A percentile compares a stretch with the other conserved stretches of the same genome.
Evolutionary conservation across 148 eudicot genomes (phyloP).

Genomic region (Euryodendron excelsum): DNA sequence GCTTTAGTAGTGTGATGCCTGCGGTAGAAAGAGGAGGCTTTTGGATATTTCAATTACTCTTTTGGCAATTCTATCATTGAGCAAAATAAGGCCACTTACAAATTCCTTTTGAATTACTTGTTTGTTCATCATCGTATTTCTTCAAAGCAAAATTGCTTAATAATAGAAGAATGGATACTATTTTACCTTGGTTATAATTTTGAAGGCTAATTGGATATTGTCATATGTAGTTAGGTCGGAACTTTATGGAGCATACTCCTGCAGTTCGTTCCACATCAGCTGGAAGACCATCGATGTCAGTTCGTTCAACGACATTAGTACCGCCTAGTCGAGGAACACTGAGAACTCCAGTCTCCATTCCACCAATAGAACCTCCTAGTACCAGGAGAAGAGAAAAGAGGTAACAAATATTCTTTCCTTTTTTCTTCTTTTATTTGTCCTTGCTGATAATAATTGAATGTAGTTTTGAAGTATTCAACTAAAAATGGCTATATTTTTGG

Average conservation of each 20-base stretch:
- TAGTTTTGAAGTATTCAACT: not conserved
- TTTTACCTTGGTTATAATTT: not conserved
- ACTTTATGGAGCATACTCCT: constrained; percentile 67
- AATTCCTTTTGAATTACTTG: not conserved
- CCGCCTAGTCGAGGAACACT: constrained; percentile 52
- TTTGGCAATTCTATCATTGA: not conserved
- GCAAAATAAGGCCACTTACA: not conserved
- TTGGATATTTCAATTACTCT: not conserved
- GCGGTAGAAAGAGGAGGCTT: not conserved
- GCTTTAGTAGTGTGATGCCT: not conserved
- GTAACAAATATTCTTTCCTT: constrained; percentile 28
- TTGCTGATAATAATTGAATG: not conserved
- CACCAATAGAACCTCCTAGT: constrained; percentile 68
- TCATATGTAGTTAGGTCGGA: constrained; percentile 81
- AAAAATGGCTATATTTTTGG: not conserved
- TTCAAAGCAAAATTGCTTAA: not conserved
- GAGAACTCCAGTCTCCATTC: constrained; percentile 55
- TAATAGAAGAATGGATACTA: not conserved
- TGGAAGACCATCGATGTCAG: constrained; percentile 68
- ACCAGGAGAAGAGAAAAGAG: constrained; percentile 59
- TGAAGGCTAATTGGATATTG: constrained; percentile 20
- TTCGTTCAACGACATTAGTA: constrained; percentile 47
- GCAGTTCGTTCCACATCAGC: constrained; percentile 86
- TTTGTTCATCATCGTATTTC: not conserved
- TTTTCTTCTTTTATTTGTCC: not conserved